phyloP scores from a whole-genome alignment of 805 yeast species.

The Candida dendrica region DNA sequence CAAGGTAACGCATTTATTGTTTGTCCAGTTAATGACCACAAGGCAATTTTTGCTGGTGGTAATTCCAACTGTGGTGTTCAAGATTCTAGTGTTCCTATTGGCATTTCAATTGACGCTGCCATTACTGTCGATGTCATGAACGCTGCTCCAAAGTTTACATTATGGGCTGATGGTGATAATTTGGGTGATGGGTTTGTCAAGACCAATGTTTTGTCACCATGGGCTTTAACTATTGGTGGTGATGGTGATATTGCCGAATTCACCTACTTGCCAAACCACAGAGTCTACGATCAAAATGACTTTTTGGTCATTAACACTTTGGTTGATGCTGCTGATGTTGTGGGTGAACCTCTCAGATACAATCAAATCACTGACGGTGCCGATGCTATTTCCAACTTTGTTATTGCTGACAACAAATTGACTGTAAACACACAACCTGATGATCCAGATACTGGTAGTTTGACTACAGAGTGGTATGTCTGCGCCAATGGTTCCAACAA shows the following conservation, averaged over 20 bases:
- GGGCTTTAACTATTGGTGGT: not conserved
- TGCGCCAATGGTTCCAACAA: not conserved
- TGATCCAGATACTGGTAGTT: not conserved
- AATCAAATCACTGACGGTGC: not conserved
- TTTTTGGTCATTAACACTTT: not conserved
- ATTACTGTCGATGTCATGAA: not conserved
- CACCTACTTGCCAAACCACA: not conserved
- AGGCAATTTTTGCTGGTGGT: not conserved
- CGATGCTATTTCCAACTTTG: not conserved
- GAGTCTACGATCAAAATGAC: not conserved
- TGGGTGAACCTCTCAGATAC: not conserved
- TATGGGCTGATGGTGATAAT: not conserved
- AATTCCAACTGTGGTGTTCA: not conserved
- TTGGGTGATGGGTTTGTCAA: not conserved
- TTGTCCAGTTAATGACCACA: not conserved
- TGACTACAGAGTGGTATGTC: not conserved
- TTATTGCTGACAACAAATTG: not conserved
- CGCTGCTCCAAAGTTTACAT: not conserved
- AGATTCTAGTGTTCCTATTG: not conserved
- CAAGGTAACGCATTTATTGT: not conserved
- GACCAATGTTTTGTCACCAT: not conserved
- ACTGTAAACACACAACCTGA: not conserved
- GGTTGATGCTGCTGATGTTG: not conserved
- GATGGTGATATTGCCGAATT: not conserved
- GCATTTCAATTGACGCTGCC: not conserved